Base-by-base conservation (phyloP, 306 rosid species). In the Geum urbanum region DNA sequence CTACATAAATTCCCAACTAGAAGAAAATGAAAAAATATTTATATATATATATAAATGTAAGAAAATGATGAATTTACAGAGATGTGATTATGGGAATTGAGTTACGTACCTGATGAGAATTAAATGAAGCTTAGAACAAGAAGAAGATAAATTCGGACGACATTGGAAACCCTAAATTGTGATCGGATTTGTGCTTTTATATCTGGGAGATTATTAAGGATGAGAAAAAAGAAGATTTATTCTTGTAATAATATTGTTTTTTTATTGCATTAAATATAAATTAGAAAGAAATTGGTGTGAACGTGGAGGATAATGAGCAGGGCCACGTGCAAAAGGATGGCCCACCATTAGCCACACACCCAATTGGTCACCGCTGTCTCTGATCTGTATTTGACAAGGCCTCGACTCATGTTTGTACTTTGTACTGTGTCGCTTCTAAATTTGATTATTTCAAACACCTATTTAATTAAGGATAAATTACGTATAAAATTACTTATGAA, bases 91-190 rank as follows among this genome's bases (percentile, higher is more conserved):
- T 2, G 37, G 8, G 18, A 70, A 60, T 61, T 46, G 66, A 55
- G 75, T n/a, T 32, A 67, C 82, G 58, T 77, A 83, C 82, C 82
- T 80, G 75, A 62, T 47, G 46, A 49, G 19, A 72, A 39, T 54
- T 78, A 77, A 82, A 77, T 78, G 83, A 76, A 81, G 81, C 67
- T 39, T 2, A 52, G 51, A 61, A 3, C 67, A 44, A 4, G 64
- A 66, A 20, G 32, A 44, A 11, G n/a, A 57, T 2, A 15, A 67
- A 81, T 73, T 73, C 43, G 57, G 58, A 67, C 66, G 67, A 19
- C 72, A 75, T 44, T 43, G 43, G 73, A 77, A 86, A 85, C 86
- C 90, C 94, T 83, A 77, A 76, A 73, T 14, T 10, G 69, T 39
- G 57, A 69, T 77, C 67, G 81, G 76, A 82, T 70, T 86, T 53